Evolutionary conservation across 192 early-diverging fungal genomes (phyloP), one percentile per base, ranked within the genome.

Genomic region (Allomyces javanicus): DNA sequence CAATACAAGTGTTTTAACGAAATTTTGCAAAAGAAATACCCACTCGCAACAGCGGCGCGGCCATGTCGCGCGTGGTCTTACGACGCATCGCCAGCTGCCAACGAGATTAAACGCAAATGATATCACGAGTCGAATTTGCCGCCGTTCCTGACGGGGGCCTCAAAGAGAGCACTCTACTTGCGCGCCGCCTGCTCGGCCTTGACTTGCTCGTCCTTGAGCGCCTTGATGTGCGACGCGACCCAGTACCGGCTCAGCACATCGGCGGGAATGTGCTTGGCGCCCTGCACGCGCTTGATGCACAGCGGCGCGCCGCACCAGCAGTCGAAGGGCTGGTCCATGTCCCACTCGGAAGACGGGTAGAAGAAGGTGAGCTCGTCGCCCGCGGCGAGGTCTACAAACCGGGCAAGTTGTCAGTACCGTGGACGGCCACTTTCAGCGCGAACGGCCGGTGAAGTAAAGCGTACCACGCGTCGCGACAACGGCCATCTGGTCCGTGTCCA

Each of bases 291-390:
- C 69, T 77, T 75, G 64, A 82, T 74, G 61, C 81, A 82, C 75
- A 74, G 67, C 10, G 61, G 62, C 10, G 76, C 64, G 25, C 79
- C 77, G 63, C 81, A 83, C 79, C 81, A 81, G 68, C 81, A 83
- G 25, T 73, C 67, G 63, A 83, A 83, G 10, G 81, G 78, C 71
- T 83, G 77, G 70, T 75, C 79, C 81, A 83, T 83, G 63, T 83
- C 81, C 81, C 81, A 83, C 67, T 82, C 81, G 61, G 79, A 80
- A n/a, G 81, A 78, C 44, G 79, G 79, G 67, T 83, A 83, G 69
- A 81, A 81, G 71, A 83, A 80, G 21, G 77, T 78, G 61, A 80
- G 24, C 67, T 76, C 80, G 64, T 81, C 79, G 55, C 81, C 79
- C 61, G 68, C 72, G 27, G 72, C 71, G 43, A 83, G 62, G 24